Percentiles rank a stretch among this genome's conserved stretches.
phyloP scores from a whole-genome alignment of 495 filamentous ascomycete genomes.

The Lophiotrema nucula region DNA sequence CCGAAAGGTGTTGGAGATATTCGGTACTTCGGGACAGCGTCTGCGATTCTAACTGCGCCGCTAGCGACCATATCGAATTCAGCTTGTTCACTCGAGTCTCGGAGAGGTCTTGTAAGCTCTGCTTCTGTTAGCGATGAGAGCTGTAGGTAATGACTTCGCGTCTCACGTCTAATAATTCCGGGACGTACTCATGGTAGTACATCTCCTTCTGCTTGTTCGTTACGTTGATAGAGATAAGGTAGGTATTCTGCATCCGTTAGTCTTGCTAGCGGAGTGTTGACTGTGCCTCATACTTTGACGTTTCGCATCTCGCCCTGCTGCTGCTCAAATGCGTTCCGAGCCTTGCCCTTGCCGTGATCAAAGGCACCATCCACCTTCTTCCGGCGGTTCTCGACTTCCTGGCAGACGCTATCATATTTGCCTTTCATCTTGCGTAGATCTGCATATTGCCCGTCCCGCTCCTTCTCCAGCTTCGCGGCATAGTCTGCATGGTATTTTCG shows the following conservation, averaged over 20 bases:
- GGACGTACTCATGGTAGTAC: slow-evolving; percentile 96
- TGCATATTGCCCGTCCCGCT: slow-evolving; percentile 76
- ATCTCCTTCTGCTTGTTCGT: slow-evolving; percentile 95
- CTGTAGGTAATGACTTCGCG: slow-evolving; percentile 11
- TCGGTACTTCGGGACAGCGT: slow-evolving; percentile 69
- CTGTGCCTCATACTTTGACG: slow-evolving; percentile 60
- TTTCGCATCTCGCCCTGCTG: slow-evolving; percentile 94
- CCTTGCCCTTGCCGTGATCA: slow-evolving; percentile 79
- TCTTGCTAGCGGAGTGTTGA: background rate
- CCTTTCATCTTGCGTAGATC: slow-evolving; percentile 89
- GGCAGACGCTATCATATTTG: slow-evolving; percentile 88
- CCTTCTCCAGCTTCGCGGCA: slow-evolving; percentile 81
- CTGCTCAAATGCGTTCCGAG: slow-evolving; percentile 83
- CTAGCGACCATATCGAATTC: slow-evolving; percentile 81
- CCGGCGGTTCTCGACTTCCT: slow-evolving; percentile 89
- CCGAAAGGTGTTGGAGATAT: slow-evolving; percentile 66
- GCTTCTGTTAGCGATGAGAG: background rate
- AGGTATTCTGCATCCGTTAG: slow-evolving; percentile 68
- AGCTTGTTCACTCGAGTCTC: slow-evolving; percentile 80
- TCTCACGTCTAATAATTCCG: slow-evolving; percentile 84
- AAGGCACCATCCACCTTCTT: slow-evolving; percentile 91
- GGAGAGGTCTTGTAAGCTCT: slow-evolving; percentile 84
- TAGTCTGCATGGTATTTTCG: slow-evolving; percentile 89
- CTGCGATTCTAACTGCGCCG: slow-evolving; percentile 70
- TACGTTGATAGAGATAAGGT: slow-evolving; percentile 90